phyloP scores from a whole-genome alignment of 1,284 basidiomycete genomes.

The Pterula multifida region DNA sequence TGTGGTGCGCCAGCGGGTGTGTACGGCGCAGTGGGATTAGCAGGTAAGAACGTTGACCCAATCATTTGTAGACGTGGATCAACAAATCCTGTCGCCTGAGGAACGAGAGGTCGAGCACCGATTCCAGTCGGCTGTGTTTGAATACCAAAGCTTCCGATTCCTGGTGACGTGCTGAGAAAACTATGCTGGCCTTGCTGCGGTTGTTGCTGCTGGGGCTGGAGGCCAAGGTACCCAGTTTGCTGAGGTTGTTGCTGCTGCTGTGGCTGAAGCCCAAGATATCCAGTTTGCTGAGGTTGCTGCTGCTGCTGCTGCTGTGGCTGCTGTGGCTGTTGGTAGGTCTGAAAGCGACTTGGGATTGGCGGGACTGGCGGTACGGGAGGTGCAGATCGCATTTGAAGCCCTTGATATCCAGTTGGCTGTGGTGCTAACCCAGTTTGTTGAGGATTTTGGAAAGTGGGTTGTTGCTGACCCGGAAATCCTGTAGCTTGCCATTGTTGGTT shows the following conservation, averaged over 20 bases:
- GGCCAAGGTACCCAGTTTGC: slow-evolving; percentile 43
- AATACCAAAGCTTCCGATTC: slow-evolving; percentile 24
- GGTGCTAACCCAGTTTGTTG: slow-evolving; percentile 8
- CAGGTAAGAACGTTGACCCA: slow-evolving; percentile 80
- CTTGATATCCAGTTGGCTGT: slow-evolving; percentile 26
- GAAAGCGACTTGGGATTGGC: slow-evolving; percentile 13
- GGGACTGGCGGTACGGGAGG: slow-evolving; percentile 10
- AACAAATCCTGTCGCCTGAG: slow-evolving; percentile 74
- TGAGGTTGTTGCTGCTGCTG: slow-evolving; percentile 36
- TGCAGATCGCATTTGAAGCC: slow-evolving; percentile 2
- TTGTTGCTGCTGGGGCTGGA: slow-evolving; percentile 37
- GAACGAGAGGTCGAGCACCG: slow-evolving; percentile 43
- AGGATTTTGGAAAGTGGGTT: slow-evolving; percentile 7
- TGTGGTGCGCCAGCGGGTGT: slow-evolving; percentile 51
- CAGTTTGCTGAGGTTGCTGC: slow-evolving; percentile 39
- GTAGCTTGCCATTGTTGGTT: slow-evolving; percentile 11
- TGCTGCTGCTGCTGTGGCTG: slow-evolving; percentile 43
- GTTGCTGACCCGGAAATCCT: slow-evolving; percentile 7
- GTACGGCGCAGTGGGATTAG: slow-evolving; percentile 52
- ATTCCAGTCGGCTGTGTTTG: slow-evolving; percentile 49
- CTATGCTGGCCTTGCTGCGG: slow-evolving; percentile 21
- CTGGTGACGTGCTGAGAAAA: slow-evolving; percentile 40
- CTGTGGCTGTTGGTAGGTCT: slow-evolving; percentile 29
- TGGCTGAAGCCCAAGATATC: slow-evolving; percentile 46
- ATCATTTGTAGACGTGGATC: slow-evolving; percentile 80